Evolutionary conservation across 208 protist species (phyloP).

Genomic region (Herpetomonas samuelpessoai): DNA sequence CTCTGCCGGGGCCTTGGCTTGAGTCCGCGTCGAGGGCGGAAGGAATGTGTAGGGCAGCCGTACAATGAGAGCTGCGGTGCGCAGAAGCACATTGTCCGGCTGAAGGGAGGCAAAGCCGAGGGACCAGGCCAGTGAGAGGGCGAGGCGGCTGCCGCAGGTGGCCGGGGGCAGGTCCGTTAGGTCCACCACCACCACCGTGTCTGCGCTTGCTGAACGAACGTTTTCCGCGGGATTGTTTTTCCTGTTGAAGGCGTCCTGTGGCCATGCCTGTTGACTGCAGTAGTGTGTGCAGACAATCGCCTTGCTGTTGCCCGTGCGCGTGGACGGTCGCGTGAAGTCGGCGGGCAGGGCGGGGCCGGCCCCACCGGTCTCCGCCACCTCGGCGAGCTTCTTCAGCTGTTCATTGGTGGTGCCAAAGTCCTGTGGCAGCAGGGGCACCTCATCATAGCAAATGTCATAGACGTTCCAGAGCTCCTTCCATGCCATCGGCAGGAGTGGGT

Average conservation of each 20-base stretch:
- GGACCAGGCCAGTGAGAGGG: constrained; percentile 56
- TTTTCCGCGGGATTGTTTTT: background rate
- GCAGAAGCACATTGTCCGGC: constrained; percentile 25
- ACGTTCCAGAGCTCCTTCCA: constrained; percentile 89
- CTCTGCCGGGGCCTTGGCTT: too few species aligned
- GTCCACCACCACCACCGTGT: constrained; percentile 62
- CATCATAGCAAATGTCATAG: constrained; percentile 83
- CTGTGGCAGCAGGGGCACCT: constrained; percentile 56
- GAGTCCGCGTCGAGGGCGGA: too few species aligned
- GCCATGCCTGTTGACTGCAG: constrained; percentile 22
- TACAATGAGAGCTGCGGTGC: constrained; percentile 40
- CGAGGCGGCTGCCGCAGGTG: constrained; percentile 19
- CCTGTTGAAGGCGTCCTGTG: constrained; percentile 2
- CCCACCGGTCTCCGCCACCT: constrained; percentile 2
- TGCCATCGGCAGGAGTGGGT: constrained; percentile 19
- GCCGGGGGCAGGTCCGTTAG: constrained; percentile 28
- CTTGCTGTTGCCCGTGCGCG: constrained; percentile 19
- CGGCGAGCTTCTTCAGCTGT: constrained; percentile 1
- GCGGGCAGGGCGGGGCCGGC: background rate
- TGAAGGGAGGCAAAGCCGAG: constrained; percentile 50
- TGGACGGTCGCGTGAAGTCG: constrained; percentile 30
- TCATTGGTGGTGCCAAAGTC: constrained; percentile 12
- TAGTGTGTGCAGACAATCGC: constrained; percentile 67
- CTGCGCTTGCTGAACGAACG: too few species aligned
- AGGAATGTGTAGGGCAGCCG: constrained; percentile 45